Evolutionary conservation across 176 grass and related monocot genomes (phyloP).

Genomic region (Zoysia japonica): DNA sequence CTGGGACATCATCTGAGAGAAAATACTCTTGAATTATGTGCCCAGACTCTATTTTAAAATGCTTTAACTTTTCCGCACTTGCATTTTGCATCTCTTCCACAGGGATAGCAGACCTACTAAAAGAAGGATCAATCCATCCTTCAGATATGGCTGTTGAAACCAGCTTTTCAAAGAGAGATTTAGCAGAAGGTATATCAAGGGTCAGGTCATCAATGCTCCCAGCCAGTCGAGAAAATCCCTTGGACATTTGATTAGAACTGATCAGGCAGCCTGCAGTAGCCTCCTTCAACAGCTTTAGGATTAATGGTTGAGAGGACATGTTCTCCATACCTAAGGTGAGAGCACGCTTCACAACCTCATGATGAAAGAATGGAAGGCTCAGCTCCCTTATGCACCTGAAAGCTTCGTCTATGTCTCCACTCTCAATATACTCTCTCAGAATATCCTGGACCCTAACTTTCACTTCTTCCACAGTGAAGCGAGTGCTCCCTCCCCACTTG

Average conservation of each 20-base stretch:
- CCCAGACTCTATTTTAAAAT: conserved; percentile 67
- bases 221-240: conserved; percentile 68
- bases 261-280: conserved; percentile 65
- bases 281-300: conserved; percentile 70
- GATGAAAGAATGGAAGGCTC: conserved; percentile 76
- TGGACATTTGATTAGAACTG: conserved; percentile 79
- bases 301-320: conserved; percentile 42
- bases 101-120: conserved; percentile 37
- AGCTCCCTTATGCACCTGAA: conserved; percentile 85
- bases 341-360: conserved; percentile 89
- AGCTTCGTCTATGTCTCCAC: conserved; percentile 66
- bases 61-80: conserved; percentile 57
- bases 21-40: conserved; percentile 91
- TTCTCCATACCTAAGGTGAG: conserved; percentile 70
- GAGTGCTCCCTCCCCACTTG: conserved; percentile 73
- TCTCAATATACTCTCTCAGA: conserved; percentile 65
- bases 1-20: conserved; percentile 74
- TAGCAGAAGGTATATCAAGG: conserved; percentile 79
- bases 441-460: conserved; percentile 72
- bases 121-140: conserved; percentile 74
- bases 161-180: conserved; percentile 56
- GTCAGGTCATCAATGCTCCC: conserved; percentile 75
- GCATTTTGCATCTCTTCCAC: conserved; percentile 32
- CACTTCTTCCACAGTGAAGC: conserved; percentile 69
- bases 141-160: conserved; percentile 60